phyloP scores from a whole-genome alignment of 1,284 basidiomycete species.

The Xanthoconium separans region DNA sequence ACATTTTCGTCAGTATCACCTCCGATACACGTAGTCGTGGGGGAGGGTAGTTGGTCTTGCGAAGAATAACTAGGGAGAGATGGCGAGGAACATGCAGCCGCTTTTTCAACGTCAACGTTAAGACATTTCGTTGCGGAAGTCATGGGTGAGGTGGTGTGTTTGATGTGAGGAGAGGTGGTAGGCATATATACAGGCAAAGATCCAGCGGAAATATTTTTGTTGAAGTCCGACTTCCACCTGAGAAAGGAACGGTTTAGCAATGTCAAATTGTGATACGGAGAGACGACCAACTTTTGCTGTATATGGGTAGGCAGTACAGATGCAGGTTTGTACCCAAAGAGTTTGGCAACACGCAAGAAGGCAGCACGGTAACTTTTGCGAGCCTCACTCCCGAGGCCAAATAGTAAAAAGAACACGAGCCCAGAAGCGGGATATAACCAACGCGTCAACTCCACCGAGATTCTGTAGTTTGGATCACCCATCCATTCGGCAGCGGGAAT shows the following conservation, averaged over 20 bases:
- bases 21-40: background rate
- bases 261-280: background rate
- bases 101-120: conserved; percentile 21
- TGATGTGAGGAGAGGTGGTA: background rate
- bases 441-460: conserved; percentile 30
- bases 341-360: conserved; percentile 8
- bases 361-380: conserved; percentile 31
- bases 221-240: conserved; percentile 11
- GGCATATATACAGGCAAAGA: conserved; percentile 26
- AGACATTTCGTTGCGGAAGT: background rate
- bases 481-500: conserved; percentile 29
- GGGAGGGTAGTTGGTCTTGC: conserved; percentile 4
- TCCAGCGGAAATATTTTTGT: conserved; percentile 16
- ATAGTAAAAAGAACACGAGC: conserved; percentile 44
- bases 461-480: conserved; percentile 15
- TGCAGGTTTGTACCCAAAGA: conserved; percentile 17
- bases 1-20: conserved; percentile 3
- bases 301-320: conserved; percentile 1
- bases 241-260: background rate
- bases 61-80: conserved; percentile 16
- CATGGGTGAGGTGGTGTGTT: background rate
- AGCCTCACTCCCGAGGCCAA: conserved; percentile 43
- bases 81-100: conserved; percentile 11
- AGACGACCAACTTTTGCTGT: conserved; percentile 15
- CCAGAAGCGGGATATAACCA: conserved; percentile 40